Percentiles rank a stretch among this genome's conserved stretches.
phyloP scores from a whole-genome alignment of 1,284 basidiomycete species.

The Pyrrhoderma noxium region DNA sequence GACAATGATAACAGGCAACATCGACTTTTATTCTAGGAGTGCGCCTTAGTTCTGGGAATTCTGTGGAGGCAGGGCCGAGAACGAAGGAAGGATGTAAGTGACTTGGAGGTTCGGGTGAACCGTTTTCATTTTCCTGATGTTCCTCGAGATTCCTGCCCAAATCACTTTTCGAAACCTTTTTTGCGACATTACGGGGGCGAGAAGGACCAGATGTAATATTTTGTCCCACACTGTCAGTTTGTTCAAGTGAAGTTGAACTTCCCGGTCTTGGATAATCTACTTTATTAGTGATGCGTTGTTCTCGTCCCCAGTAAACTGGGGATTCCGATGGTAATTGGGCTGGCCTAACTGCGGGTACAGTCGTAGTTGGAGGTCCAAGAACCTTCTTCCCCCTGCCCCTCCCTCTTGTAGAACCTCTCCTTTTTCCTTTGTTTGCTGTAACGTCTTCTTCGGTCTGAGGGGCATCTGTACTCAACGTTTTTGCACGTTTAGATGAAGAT shows the following conservation, averaged over 20 bases:
- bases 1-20: conserved; percentile 63
- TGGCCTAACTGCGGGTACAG: conserved; percentile 1
- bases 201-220: neutral
- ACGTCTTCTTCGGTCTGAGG: too few relatives aligned
- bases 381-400: neutral
- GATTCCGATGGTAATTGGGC: neutral
- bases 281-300: conserved; percentile 3
- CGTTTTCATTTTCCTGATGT: neutral
- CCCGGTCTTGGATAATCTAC: neutral
- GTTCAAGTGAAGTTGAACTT: neutral
- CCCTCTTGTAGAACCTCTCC: neutral
- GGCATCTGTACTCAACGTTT: neutral
- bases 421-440: too few relatives aligned
- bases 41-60: conserved; percentile 1
- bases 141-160: neutral
- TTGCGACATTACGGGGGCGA: neutral
- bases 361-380: neutral
- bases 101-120: neutral
- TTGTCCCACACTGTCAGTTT: neutral
- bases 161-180: neutral
- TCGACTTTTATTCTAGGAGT: conserved; percentile 24
- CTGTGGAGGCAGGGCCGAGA: conserved; percentile 3
- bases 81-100: neutral
- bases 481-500: conserved; percentile 2
- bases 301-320: neutral